Conservation (phyloP, 192 early-diverging fungal genomes). For the Coemansia sp. region DNA sequence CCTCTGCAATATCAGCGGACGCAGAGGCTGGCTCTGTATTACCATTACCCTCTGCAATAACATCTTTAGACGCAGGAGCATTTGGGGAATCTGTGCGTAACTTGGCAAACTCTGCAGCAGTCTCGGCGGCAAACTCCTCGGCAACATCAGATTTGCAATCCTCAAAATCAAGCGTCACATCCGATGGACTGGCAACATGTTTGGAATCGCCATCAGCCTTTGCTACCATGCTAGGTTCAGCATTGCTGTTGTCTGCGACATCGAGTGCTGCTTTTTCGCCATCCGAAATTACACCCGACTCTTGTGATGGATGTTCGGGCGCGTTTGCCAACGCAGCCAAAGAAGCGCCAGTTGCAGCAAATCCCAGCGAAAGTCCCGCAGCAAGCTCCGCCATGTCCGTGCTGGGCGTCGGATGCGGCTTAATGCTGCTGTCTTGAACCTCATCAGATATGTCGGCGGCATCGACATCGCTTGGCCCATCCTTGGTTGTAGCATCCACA, state of each 20-base stretch:
- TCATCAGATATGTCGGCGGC: neutral
- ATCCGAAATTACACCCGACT: neutral
- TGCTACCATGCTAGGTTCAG: neutral
- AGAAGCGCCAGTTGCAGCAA: conserved; percentile 20
- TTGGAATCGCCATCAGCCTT: neutral
- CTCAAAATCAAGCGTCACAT: neutral
- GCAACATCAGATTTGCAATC: neutral
- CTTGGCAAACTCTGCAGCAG: neutral
- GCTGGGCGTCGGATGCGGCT: neutral
- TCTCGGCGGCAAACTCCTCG: conserved; percentile 9
- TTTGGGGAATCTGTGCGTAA: neutral
- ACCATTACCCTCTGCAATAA: neutral
- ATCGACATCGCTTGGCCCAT: neutral
- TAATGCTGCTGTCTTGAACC: conserved; percentile 15
- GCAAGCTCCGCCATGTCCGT: conserved; percentile 13
- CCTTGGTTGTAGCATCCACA: neutral
- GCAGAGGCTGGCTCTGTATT: neutral
- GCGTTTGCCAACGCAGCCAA: conserved; percentile 4
- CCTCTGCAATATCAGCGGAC: neutral
- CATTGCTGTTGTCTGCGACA: neutral
- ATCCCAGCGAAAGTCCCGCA: conserved; percentile 14
- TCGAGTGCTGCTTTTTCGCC: conserved; percentile 1
- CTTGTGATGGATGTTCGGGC: neutral
- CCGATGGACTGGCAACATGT: neutral
- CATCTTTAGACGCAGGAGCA: neutral